Evolutionary conservation across 2,329 filamentous ascomycete genomes (phyloP).

Genomic region (Pseudopyricularia javanii): DNA sequence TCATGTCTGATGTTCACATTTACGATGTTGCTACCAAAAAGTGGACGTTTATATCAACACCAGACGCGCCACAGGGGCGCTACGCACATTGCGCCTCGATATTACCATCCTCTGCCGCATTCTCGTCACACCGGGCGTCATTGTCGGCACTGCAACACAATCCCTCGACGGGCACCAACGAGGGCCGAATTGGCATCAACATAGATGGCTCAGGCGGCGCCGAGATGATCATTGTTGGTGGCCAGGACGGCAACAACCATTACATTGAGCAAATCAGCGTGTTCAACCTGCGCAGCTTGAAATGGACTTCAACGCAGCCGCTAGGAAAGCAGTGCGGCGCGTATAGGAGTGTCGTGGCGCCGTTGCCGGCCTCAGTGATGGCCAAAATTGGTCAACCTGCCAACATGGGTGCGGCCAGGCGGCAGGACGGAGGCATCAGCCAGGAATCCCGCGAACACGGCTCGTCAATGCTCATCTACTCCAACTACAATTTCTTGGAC

Average conservation of each 20-base stretch:
- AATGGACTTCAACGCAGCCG: constrained; percentile 84
- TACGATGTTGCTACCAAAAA: constrained; percentile 73
- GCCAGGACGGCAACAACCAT: constrained; percentile 93
- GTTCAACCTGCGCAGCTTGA: constrained; percentile 88
- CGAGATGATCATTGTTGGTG: constrained; percentile 94
- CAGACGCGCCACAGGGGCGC: constrained; percentile 78
- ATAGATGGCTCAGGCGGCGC: constrained; percentile 86
- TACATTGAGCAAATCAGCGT: constrained; percentile 99
- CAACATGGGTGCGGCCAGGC: constrained; percentile 23
- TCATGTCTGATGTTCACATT: constrained; percentile 97
- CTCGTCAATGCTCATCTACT: constrained; percentile 88
- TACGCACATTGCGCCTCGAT: constrained; percentile 96
- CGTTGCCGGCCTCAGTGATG: constrained; percentile 55
- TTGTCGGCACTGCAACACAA: constrained; percentile 85
- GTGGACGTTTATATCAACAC: constrained; percentile 75
- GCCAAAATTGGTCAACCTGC: constrained; percentile 52
- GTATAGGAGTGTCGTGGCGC: constrained; percentile 89
- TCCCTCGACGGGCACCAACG: constrained; percentile 66
- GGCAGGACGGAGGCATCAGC: constrained; percentile 32
- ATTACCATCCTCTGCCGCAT: constrained; percentile 74
- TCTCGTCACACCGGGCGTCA: constrained; percentile 73
- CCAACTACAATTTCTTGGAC: constrained; percentile 97
- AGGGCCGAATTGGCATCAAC: constrained; percentile 75
- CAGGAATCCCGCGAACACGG: constrained; percentile 44
- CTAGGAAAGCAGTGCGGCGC: constrained; percentile 85